Base-by-base conservation (phyloP, 176 grass and related monocot species). In the Ampelocalamus luodianensis region DNA sequence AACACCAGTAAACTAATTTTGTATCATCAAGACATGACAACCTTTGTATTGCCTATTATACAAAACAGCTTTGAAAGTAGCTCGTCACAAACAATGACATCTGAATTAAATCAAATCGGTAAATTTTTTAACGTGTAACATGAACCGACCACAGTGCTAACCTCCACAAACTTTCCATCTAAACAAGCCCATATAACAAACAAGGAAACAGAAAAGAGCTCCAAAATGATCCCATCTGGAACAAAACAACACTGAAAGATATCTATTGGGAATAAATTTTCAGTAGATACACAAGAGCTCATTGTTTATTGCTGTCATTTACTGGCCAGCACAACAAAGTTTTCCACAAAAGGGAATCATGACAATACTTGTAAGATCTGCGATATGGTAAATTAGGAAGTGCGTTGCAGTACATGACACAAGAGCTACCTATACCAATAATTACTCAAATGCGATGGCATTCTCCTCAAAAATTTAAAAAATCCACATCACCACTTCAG, bases 71-170 rank as follows among this genome's bases (percentile, higher is more conserved):
- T 18, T 7, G 16, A 55, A 56, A 76, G 20, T 26, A 76, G 26
- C 38, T 87, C 29, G 5, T 72, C 54, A 26, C 84, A 54, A 53
- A 65, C 23, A 73, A 87, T 53, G 37, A 8, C n/a, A 43, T 55
- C 77, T 44, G 36, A 82, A 84, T 11, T 26, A 51, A 44, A 51
- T 40, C 6, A 56, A 66, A 58, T 58, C 11, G 37, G 32, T 34
- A 17, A 37, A 39, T 29, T 7, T 2, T 16, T n/a, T 4, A 77
- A 10, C 16, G 20, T 23, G 10, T 18, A 53, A 79, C 32, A 63
- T 26, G 13, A 45, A 59, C 40, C 6, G 4, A 18, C 59, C 15
- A 46, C 43, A 44, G 27, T 78, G 38, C 58, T 4, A 24, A 34
- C 13, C 32, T 20, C 4, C 16, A 37, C 26, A 37, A 38, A 36